Base-by-base conservation (phyloP, 1,139 yeast species). In the Suhomyces wounanorum region DNA sequence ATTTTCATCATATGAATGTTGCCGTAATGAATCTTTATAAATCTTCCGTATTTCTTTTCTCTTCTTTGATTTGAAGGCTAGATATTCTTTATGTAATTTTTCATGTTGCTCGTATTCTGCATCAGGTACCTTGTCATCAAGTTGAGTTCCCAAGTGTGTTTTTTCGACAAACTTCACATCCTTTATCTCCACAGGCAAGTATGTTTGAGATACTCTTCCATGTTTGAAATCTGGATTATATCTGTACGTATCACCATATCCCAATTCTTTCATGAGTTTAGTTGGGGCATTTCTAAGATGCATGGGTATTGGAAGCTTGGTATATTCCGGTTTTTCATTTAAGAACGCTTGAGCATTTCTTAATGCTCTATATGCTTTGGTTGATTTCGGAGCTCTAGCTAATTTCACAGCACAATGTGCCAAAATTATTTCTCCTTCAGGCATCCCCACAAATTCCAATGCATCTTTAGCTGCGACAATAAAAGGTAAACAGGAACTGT, bases 261-360 rank as follows among this genome's bases (percentile, higher is more conserved):
- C 98, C 56, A 92, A 64, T 47, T 89, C 96, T 53, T 83, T 80
- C 99, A 94, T 92, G 48, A 95, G 73, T 57, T 75, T 79, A 0
- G 99, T 95, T 1, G 99, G 99, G 0, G 99, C 98, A 66, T 94
- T 94, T 54, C 98, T 77, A 36, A 94, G 73, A 67, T 94, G 98
- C 59, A 87, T 58, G 0, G 96, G 96, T 3, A 89, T 83, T 8
- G 85, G 84, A 23, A 85, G 75, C 37, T 80, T 76, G 3, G 86
- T 81, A 30, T 86, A 70, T n/a, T 81, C 83, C 0, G 90, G 89
- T 38, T 84, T 84, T 45, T 77, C 81, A 36, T 72, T 72, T 28
- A 89, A 67, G 57, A 82, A 71, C 0, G 73, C 65, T 55, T 87
- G 90, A 18, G 94, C 84, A 31, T 78, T 69, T 25, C 85, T 78